Conservation (phyloP, 495 filamentous ascomycete genomes). For the Penicillium desertorum region DNA sequence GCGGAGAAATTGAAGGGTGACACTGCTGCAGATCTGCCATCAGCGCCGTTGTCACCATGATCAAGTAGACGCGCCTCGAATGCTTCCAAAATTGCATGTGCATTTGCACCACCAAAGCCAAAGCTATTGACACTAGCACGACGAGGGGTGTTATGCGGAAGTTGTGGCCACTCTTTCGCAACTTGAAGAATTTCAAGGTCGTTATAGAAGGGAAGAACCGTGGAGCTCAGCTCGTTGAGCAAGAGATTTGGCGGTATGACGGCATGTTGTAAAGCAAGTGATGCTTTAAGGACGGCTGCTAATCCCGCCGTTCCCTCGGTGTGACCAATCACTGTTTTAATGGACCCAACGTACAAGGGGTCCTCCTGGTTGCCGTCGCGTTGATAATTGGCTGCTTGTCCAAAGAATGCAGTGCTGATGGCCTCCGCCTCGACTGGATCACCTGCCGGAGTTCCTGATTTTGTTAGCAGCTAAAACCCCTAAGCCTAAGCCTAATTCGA, state of each 20-base stretch:
- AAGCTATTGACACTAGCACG: slow-evolving; percentile 44
- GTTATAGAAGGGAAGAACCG: slow-evolving; percentile 23
- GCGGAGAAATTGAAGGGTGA: slow-evolving; percentile 32
- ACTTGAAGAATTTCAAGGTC: slow-evolving; percentile 35
- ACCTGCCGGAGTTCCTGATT: slow-evolving; percentile 38
- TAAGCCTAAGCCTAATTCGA: neutral
- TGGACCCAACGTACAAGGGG: slow-evolving; percentile 48
- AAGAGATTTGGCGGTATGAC: slow-evolving; percentile 58
- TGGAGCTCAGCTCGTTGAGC: slow-evolving; percentile 47
- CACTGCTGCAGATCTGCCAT: neutral
- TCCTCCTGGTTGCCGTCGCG: slow-evolving; percentile 30
- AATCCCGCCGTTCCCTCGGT: slow-evolving; percentile 58
- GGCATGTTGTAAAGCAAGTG: slow-evolving; percentile 47
- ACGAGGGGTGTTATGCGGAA: slow-evolving; percentile 20
- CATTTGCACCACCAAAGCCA: slow-evolving; percentile 65
- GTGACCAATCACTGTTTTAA: slow-evolving; percentile 56
- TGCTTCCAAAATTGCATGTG: slow-evolving; percentile 59
- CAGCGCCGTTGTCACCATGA: neutral
- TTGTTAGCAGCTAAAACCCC: neutral
- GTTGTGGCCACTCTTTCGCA: slow-evolving; percentile 18
- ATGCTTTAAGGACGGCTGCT: slow-evolving; percentile 44
- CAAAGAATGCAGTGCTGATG: slow-evolving; percentile 33
- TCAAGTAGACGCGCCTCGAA: slow-evolving; percentile 1
- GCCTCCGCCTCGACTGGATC: slow-evolving; percentile 45
- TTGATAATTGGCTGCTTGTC: slow-evolving; percentile 33